phyloP scores from a whole-genome alignment of 2,329 filamentous ascomycete genomes.

The Ceratocystis ficicola region DNA sequence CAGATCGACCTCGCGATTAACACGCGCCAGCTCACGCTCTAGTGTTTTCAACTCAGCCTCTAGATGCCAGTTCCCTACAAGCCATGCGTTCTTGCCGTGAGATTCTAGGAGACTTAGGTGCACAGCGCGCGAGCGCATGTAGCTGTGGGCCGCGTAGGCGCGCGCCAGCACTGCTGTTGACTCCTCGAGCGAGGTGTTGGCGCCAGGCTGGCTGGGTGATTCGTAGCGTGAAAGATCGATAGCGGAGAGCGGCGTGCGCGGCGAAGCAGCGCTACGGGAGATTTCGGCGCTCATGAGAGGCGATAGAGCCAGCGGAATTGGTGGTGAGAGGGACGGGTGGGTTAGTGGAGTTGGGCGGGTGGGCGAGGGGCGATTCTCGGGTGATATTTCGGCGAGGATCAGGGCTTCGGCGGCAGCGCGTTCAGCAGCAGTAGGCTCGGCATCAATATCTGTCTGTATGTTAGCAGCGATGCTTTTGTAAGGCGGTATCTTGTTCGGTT shows the following conservation, averaged over 20 bases:
- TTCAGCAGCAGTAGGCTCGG: constrained; percentile 50
- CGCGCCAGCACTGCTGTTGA: constrained; percentile 50
- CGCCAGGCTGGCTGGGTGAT: constrained; percentile 44
- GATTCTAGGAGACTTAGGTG: constrained; percentile 63
- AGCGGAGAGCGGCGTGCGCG: constrained; percentile 42
- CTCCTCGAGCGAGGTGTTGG: constrained; percentile 24
- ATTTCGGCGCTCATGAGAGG: constrained; percentile 57
- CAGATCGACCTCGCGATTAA: constrained; percentile 57
- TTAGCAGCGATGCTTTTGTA: constrained; percentile 13
- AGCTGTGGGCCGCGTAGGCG: constrained; percentile 40
- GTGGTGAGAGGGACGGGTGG: constrained; percentile 47
- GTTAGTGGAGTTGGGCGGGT: constrained; percentile 28
- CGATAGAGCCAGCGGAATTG: constrained; percentile 46
- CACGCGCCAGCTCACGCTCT: constrained; percentile 61
- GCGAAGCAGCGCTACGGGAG: constrained; percentile 47
- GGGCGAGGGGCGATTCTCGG: constrained; percentile 34
- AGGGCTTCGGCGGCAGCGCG: constrained; percentile 56
- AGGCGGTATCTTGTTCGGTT: constrained; percentile 13
- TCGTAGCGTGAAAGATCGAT: constrained; percentile 79
- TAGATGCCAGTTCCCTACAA: constrained; percentile 68
- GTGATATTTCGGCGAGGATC: constrained; percentile 52
- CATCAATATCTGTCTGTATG: constrained; percentile 61
- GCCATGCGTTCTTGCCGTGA: constrained; percentile 82
- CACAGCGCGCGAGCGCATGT: constrained; percentile 39
- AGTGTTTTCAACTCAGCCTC: constrained; percentile 58